A percentile compares a stretch with the other conserved stretches of the same genome.
These are phyloP conservation scores for Calonectria honghensis DNA, from an alignment of 2,329 filamentous ascomycete species.

Conservation along the genomic window DNA sequence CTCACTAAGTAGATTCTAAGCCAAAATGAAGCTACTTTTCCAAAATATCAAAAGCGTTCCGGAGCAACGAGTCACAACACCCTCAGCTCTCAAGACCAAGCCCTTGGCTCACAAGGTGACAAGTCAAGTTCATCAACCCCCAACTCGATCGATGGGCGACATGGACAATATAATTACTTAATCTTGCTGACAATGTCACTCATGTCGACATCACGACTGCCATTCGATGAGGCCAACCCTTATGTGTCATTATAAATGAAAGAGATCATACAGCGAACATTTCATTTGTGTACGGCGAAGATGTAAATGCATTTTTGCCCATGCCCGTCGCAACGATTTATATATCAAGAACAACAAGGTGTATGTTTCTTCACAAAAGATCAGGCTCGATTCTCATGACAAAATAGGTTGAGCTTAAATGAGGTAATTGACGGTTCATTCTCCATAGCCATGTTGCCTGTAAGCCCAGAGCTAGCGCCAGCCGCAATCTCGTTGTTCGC, in stretches of 20 bases:
- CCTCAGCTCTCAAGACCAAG: background rate
- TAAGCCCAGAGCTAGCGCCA: conserved; percentile 80
- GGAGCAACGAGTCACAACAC: background rate
- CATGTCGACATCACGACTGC: conserved; percentile 79
- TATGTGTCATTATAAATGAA: conserved; percentile 79
- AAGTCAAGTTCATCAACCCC: background rate
- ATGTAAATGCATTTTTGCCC: conserved; percentile 79
- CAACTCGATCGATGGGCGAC: conserved; percentile 61
- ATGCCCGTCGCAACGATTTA: conserved; percentile 79
- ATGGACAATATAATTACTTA: conserved; percentile 78
- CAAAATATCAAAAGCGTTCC: background rate
- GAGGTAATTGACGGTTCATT: conserved; percentile 82
- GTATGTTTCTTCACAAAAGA: conserved; percentile 52
- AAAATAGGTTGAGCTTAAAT: conserved; percentile 79
- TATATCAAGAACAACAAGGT: conserved; percentile 82
- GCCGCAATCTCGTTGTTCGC: conserved; percentile 83
- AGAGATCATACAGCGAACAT: conserved; percentile 78
- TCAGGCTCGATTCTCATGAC: conserved; percentile 8
- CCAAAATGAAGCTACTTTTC: background rate
- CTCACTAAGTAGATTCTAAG: conserved; percentile 27
- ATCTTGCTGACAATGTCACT: conserved; percentile 77
- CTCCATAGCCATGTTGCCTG: conserved; percentile 77
- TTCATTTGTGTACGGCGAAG: conserved; percentile 80
- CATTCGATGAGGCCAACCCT: conserved; percentile 81
- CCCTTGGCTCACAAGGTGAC: background rate